Base-by-base conservation (phyloP, 2,329 filamentous ascomycete species). In the Penicillium sp. region DNA sequence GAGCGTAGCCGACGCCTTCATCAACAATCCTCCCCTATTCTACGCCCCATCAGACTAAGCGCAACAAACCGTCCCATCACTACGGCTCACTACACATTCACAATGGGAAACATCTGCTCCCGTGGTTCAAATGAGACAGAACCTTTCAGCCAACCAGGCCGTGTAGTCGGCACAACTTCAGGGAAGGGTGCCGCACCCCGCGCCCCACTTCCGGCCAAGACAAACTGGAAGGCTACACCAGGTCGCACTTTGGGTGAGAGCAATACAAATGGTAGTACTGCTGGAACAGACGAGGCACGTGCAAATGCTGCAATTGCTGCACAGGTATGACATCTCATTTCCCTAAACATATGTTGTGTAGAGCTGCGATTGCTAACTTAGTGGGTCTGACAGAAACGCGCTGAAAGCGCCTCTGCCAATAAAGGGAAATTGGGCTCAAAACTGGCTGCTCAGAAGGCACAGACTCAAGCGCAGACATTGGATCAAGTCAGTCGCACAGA, bases 61-160 rank as follows among this genome's bases (percentile, higher is more conserved):
- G 12, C 53, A 33, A 48, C 46, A 28, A 33, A 47, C 38, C 19
- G 26, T 41, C 41, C 55, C 49, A 55, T 44, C 57, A 40, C 43
- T 48, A 31, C 48, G 36, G n/a, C 16, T 41, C 51, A 30, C 41
- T 19, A 35, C 49, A 51, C 50, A 40, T 53, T 28, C 56, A 73
- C 56, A 61, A 96, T 97, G 92, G 92, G 92, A 57, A 93, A 91
- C 73, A 82, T 91, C 75, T 96, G 90, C 78, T 89, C 90, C 71
- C 91, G 90, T 73, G 82, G 80, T 56, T 77, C 84, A 31, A 77
- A 83, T 60, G 67, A 78, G 61, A 65, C 77, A 41, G 85, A 89
- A 65, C 80, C 84, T 73, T 94, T 91, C 77, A 76, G 84, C 50
- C 83, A 84, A 51, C 87, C 88, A 46, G 91, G 90, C 57, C 88